A percentile compares a stretch with the other conserved stretches of the same genome.
Evolutionary conservation across 345 rosid genomes (phyloP).

Genomic region (Pugionium dolabratum): DNA sequence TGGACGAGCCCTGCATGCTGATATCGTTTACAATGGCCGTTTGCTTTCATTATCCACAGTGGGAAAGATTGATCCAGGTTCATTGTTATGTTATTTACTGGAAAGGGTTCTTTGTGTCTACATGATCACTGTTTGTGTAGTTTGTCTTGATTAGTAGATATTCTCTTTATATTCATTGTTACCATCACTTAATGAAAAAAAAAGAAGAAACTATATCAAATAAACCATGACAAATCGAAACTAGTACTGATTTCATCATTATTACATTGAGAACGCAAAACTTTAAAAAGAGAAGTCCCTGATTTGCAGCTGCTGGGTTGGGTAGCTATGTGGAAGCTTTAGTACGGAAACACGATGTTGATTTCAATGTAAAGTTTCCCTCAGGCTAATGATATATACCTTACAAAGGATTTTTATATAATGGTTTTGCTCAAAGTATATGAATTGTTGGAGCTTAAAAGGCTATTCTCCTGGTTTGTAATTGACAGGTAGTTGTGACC

Average conservation of each 20-base stretch:
- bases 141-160: constrained; percentile 1
- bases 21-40: constrained; percentile 54
- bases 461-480: background rate
- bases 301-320: constrained; percentile 82
- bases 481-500: constrained; percentile 69
- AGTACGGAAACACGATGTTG: constrained; percentile 84
- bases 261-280: background rate
- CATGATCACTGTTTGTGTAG: constrained; percentile 7
- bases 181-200: background rate
- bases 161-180: background rate
- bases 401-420: background rate
- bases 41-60: constrained; percentile 59
- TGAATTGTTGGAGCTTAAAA: too few relatives aligned
- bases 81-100: constrained; percentile 29
- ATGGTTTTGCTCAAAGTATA: too few relatives aligned
- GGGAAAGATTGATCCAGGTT: constrained; percentile 86
- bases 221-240: background rate
- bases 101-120: constrained; percentile 17
- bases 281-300: constrained; percentile 16
- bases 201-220: background rate
- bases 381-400: constrained; percentile 3
- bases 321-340: constrained; percentile 96
- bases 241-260: background rate
- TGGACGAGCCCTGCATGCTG: constrained; percentile 71
- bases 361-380: constrained; percentile 66